Percentiles rank a stretch among this genome's conserved stretches.
These are phyloP conservation scores for Lentinus polychrous DNA, from an alignment of 1,284 basidiomycete species.

Conservation along the genomic window DNA sequence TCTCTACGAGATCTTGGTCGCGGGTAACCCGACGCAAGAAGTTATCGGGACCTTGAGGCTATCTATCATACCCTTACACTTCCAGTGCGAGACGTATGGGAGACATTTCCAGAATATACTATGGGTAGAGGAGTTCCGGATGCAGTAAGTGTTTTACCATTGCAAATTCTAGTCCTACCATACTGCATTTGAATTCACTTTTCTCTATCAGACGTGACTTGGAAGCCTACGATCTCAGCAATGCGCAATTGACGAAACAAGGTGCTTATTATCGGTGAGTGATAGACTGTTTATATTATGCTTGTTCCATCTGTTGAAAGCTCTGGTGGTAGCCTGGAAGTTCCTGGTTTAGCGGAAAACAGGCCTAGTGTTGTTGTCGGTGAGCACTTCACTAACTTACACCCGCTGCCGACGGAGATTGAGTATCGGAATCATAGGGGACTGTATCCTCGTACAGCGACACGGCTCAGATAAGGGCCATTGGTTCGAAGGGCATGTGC, in stretches of 20 bases:
- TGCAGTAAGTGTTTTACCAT: constrained; percentile 38
- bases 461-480: constrained; percentile 26
- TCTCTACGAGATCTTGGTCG: constrained; percentile 10
- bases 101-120: constrained; percentile 44
- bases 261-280: constrained; percentile 38
- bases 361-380: constrained; percentile 55
- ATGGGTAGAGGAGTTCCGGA: constrained; percentile 53
- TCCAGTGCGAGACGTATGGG: constrained; percentile 37
- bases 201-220: constrained; percentile 39
- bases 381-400: constrained; percentile 22
- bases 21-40: constrained; percentile 8
- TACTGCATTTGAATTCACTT: neutral
- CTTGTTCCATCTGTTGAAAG: neutral
- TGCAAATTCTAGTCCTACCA: neutral
- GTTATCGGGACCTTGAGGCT: constrained; percentile 8
- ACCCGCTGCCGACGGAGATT: no score
- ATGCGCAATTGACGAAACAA: constrained; percentile 30
- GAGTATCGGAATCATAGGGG: constrained; percentile 30
- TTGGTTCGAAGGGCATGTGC: constrained; percentile 55
- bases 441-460: constrained; percentile 47
- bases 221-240: constrained; percentile 46
- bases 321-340: constrained; percentile 34
- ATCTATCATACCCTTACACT: constrained; percentile 30
- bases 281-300: neutral
- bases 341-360: constrained; percentile 61